A percentile compares a stretch with the other conserved stretches of the same genome.
phyloP scores from a whole-genome alignment of 2,329 filamentous ascomycete genomes.

The Neophaeococcomyces aloes region DNA sequence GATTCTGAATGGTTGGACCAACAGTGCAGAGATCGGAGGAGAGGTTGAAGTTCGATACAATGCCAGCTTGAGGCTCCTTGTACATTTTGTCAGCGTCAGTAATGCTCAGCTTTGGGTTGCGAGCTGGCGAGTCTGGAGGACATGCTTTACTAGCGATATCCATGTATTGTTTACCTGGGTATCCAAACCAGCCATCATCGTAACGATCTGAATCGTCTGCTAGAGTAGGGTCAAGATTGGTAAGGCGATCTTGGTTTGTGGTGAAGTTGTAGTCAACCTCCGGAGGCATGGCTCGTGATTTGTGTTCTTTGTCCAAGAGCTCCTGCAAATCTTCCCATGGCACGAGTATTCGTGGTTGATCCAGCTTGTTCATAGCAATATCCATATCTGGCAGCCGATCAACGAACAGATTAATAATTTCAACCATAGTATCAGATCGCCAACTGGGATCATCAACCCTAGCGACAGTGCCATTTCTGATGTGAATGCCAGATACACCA shows the following conservation, averaged over 20 bases:
- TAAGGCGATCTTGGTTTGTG: slow-evolving; percentile 29
- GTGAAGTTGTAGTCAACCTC: slow-evolving; percentile 36
- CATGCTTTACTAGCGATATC: slow-evolving; percentile 48
- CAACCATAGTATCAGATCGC: slow-evolving; percentile 33
- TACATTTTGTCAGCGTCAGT: slow-evolving; percentile 20
- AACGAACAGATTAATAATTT: slow-evolving; percentile 43
- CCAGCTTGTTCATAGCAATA: slow-evolving; percentile 55
- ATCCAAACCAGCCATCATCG: slow-evolving; percentile 40
- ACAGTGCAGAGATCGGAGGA: slow-evolving; percentile 56
- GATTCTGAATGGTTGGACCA: slow-evolving; percentile 50
- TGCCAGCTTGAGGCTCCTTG: slow-evolving; percentile 43
- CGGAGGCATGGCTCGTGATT: slow-evolving; percentile 34
- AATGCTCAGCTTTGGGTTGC: slow-evolving; percentile 35
- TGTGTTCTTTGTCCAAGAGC: slow-evolving; percentile 40
- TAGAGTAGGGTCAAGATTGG: slow-evolving; percentile 17
- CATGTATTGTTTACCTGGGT: slow-evolving; percentile 47
- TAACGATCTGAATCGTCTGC: slow-evolving; percentile 17
- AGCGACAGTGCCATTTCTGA: slow-evolving; percentile 27
- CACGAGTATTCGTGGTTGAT: slow-evolving; percentile 53
- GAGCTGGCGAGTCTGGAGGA: slow-evolving; percentile 47
- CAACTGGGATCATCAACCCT: slow-evolving; percentile 30
- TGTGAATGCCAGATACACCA: slow-evolving; percentile 26
- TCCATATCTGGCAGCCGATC: slow-evolving; percentile 52
- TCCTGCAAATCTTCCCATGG: slow-evolving; percentile 47
- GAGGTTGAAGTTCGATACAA: slow-evolving; percentile 51